Base-by-base conservation (phyloP, 2,329 filamentous ascomycete genomes). In the Penicillium sumatraense region DNA sequence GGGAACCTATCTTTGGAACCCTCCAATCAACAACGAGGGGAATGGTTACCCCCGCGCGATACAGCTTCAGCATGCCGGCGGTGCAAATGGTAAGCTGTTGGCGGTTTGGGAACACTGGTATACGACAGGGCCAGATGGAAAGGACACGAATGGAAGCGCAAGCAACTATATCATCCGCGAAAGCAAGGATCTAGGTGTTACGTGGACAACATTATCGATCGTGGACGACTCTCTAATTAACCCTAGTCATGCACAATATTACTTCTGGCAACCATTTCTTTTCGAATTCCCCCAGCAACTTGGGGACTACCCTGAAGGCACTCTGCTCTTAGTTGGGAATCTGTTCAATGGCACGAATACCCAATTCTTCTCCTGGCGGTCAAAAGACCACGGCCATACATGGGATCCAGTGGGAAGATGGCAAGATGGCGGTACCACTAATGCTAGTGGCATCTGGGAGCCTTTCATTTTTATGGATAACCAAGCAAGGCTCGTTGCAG, bases 281-380 rank as follows among this genome's bases (percentile, higher is more conserved):
- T 54, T 56, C 49, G 52, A 58, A 36, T 56, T 58, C 35, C 55
- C 56, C 20, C 49, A 58, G 46, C 52, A 53, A 33, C 48, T 53
- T n/a, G 51, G 53, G 16, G 47, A 51, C 7, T 55, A 55, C 29
- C 47, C 53, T n/a, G 40, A 46, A 21, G 53, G 53, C 18, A 55
- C 53, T 13, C 26, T 55, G 14, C 53, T 55, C 3, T 27, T 55
- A 3, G 53, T 55, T 26, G 53, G 53, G 2, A 55, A 55, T 31
- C 11, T 55, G 29, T 13, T 16, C 47, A 45, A 55, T 21, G 18
- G 20, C 16, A 27, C 20, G 11, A 38, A 27, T 14, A 55, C 52
- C 4, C 29, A 46, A 3, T 55, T 51, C 24, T 27, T 51, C 20
- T 55, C 53, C 29, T 55, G 53, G 53, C 38, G 47, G 31, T 55